phyloP scores from a whole-genome alignment of 306 rosid genomes.

The Lathyrus oleraceus region DNA sequence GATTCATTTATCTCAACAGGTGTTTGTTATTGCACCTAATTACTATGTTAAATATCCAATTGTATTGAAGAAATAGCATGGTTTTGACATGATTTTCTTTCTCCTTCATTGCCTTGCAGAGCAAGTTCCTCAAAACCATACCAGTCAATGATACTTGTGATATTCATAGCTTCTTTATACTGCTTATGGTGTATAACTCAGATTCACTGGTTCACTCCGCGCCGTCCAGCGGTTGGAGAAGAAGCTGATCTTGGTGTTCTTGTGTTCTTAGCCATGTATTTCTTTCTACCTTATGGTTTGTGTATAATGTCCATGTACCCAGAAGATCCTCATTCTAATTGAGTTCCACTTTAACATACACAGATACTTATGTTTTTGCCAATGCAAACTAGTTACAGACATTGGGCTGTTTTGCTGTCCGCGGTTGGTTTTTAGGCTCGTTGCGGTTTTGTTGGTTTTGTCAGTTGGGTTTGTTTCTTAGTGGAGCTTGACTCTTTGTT shows the following conservation, averaged over 20 bases:
- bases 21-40: slow-evolving; percentile 20
- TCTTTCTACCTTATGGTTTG: slow-evolving; percentile 65
- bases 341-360: slow-evolving; percentile 52
- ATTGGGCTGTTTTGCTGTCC: too few species aligned
- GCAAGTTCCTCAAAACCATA: slow-evolving; percentile 50
- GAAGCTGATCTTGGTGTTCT: slow-evolving; percentile 94
- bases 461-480: too few species aligned
- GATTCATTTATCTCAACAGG: slow-evolving; percentile 85
- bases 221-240: slow-evolving; percentile 79
- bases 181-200: slow-evolving; percentile 81
- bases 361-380: slow-evolving; percentile 9
- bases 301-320: slow-evolving; percentile 66
- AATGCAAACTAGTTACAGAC: neutral
- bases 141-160: slow-evolving; percentile 57
- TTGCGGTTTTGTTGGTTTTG: too few species aligned
- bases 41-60: slow-evolving; percentile 13
- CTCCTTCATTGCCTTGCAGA: slow-evolving; percentile 47
- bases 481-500: too few species aligned
- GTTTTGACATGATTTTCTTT: slow-evolving; percentile 29
- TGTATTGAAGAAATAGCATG: slow-evolving; percentile 10
- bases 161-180: slow-evolving; percentile 56
- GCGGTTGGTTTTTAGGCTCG: too few species aligned
- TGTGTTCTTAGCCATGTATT: slow-evolving; percentile 58
- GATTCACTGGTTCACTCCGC: slow-evolving; percentile 64
- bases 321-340: slow-evolving; percentile 46